Percentiles rank a stretch among this genome's conserved stretches.
phyloP scores from a whole-genome alignment of 2,329 filamentous ascomycete genomes.

The Colletotrichum theobromicola region DNA sequence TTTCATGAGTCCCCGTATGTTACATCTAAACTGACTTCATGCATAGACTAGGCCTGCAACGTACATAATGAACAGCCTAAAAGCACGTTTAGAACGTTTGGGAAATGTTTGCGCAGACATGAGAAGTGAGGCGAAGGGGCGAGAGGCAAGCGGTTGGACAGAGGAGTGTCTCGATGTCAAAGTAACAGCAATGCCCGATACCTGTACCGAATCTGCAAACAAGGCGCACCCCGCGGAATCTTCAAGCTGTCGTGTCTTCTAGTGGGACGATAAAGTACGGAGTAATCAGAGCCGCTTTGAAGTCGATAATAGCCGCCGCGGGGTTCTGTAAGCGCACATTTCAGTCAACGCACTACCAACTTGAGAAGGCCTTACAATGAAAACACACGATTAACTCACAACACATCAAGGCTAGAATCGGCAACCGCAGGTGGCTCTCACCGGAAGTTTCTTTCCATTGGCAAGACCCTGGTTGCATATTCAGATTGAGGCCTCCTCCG shows the following conservation, averaged over 20 bases:
- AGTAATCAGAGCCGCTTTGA: background rate
- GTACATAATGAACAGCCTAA: background rate
- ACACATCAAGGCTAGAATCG: background rate
- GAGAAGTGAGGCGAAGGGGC: background rate
- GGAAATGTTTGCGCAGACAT: background rate
- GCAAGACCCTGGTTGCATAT: background rate
- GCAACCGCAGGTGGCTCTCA: background rate
- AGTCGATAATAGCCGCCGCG: background rate
- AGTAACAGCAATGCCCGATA: background rate
- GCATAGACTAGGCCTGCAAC: background rate
- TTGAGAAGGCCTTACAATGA: background rate
- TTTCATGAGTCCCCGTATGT: background rate
- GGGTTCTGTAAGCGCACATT: background rate
- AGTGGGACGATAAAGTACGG: background rate
- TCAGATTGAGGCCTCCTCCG: background rate
- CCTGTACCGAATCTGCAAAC: background rate
- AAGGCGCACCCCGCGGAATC: background rate
- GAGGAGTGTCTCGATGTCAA: background rate
- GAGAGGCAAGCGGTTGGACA: background rate
- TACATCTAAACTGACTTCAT: background rate
- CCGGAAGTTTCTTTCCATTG: background rate
- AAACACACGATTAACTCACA: background rate
- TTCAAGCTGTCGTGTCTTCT: background rate
- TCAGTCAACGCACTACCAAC: background rate
- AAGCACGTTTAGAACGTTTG: background rate